phyloP scores from a whole-genome alignment of 1,284 basidiomycete genomes.

The Rhodotorula sp. region DNA sequence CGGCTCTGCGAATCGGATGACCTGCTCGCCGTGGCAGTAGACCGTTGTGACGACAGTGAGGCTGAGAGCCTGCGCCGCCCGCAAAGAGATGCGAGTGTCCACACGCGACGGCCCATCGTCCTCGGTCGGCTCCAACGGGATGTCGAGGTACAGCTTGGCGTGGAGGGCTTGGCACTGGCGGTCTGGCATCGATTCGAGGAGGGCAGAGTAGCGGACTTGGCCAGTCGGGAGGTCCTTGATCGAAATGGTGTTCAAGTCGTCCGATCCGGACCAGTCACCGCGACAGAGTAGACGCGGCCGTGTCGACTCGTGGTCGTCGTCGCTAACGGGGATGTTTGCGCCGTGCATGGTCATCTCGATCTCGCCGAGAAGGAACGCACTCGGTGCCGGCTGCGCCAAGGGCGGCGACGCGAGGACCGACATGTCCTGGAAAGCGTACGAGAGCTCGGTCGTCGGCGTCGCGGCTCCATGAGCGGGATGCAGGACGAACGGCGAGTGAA shows the following conservation, averaged over 20 bases:
- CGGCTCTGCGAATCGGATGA: constrained; percentile 31
- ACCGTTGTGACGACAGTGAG: constrained; percentile 46
- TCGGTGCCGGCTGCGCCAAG: neutral
- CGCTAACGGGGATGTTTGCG: constrained; percentile 13
- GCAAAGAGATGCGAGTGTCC: constrained; percentile 47
- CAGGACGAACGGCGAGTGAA: constrained; percentile 19
- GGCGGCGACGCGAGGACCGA: constrained; percentile 19
- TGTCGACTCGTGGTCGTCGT: neutral
- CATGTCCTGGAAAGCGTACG: constrained; percentile 35
- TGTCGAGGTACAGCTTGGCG: constrained; percentile 48
- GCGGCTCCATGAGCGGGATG: constrained; percentile 10
- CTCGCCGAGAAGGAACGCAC: constrained; percentile 18
- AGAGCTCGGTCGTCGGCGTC: constrained; percentile 33
- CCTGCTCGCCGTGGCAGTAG: constrained; percentile 44
- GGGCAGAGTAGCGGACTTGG: constrained; percentile 45
- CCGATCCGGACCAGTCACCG: neutral
- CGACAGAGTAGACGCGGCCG: neutral
- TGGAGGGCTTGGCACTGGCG: constrained; percentile 52
- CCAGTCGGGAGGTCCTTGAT: constrained; percentile 34
- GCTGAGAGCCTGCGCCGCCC: constrained; percentile 38
- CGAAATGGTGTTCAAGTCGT: neutral
- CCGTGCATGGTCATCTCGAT: neutral
- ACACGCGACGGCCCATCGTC: constrained; percentile 36
- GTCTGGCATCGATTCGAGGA: constrained; percentile 48
- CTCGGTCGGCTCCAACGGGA: constrained; percentile 39